Base-by-base conservation (phyloP, 2,329 filamentous ascomycete species). In the Curvularia lunata region DNA sequence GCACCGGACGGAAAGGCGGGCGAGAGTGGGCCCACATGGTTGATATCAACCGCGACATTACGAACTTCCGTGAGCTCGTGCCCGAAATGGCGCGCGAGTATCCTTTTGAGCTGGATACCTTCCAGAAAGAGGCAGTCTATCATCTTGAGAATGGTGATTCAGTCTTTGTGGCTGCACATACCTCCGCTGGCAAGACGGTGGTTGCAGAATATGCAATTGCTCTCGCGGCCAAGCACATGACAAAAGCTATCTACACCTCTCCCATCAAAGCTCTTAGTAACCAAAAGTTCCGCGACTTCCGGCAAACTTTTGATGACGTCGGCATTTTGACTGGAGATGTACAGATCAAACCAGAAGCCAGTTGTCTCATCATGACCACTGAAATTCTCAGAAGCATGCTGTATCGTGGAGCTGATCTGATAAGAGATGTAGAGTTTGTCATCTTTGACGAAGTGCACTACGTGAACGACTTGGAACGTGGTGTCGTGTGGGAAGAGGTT, bases 361-460 rank as follows among this genome's bases (percentile, higher is more conserved):
- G 94, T 78, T 99, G 95, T 79, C 83, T 99, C 41, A 98, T 99
- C 77, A 99, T 99, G 95, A 99, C 95, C 0, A 99, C 95, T 0
- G 95, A 99, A 74, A 99, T 99, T 79, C 79, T 99, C 56, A 87
- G 95, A 56, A 98, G 95, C 81, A 99, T 99, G 94, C 86, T 99
- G 46, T 99, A 99, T 72, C 87, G 94, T 58, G 95, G 95, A 59
- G 94, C 95, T 5, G 95, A 99, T 80, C 80, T 99, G 16, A 97
- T 99, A 65, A 87, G 95, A 67, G 95, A 99, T 73, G 95, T 99
- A 8, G 95, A 99, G 66, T 99, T 96, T 75, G 95, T 99, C 67
- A 97, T 99, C 48, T 99, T 99, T 62, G 95, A 99, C 70, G 95
- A 99, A 77, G 95, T 99, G 1, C 95, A 99, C 78, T 99, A 99